Conservation (phyloP, 164 flowering plant genomes). For the Aristolochia fimbriata region DNA sequence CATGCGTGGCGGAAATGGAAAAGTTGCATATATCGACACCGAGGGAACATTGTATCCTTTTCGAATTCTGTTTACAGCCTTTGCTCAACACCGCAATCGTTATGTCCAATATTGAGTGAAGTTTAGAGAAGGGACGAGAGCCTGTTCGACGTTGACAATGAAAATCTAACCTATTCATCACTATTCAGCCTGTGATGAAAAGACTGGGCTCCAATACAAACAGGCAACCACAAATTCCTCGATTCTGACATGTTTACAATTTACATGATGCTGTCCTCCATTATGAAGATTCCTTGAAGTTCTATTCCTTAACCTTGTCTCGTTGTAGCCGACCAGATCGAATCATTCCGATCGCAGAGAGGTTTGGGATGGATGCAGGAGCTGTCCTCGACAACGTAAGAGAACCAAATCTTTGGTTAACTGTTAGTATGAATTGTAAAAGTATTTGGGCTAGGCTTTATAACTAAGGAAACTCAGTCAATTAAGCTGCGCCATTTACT, state of each 20-base stretch:
- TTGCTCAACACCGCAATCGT: too few species aligned
- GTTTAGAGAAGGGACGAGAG: too few species aligned
- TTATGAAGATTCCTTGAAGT: not conserved
- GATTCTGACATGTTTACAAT: too few species aligned
- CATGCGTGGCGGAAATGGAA: conserved; percentile 96
- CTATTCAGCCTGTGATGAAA: too few species aligned
- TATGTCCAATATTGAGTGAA: too few species aligned
- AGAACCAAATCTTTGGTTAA: not conserved
- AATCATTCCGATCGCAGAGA: conserved; percentile 87
- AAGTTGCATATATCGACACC: conserved; percentile 96
- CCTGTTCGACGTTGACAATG: not conserved
- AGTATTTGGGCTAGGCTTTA: not conserved
- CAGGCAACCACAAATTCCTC: too few species aligned
- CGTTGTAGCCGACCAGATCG: conserved; percentile 22
- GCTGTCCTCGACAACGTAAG: conserved; percentile 98
- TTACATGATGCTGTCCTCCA: too few species aligned
- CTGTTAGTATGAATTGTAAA: not conserved
- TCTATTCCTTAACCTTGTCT: conserved; percentile 15
- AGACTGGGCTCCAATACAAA: too few species aligned
- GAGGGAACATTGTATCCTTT: conserved; percentile 98
- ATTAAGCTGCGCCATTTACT: too few species aligned
- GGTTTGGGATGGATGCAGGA: conserved; percentile 97
- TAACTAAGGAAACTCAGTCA: too few species aligned
- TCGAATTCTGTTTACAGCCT: too few species aligned
- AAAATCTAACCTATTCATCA: too few species aligned